Evolutionary conservation across 495 filamentous ascomycete species (phyloP).

Genomic region (Mycothermus thermophilus): DNA sequence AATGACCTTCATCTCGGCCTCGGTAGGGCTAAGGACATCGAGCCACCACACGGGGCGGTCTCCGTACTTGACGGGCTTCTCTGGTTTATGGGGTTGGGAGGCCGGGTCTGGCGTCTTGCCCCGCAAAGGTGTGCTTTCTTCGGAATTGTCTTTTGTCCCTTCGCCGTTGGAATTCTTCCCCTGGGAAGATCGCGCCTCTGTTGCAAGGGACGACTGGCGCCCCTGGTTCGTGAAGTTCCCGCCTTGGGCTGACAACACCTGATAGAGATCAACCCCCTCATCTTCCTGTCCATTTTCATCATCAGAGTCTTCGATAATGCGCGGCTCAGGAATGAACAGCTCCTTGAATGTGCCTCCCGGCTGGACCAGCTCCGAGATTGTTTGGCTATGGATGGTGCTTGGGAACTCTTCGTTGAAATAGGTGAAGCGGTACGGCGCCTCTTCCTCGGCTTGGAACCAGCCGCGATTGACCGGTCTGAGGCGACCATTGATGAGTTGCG

Average conservation of each 20-base stretch:
- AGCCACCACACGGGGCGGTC: slow-evolving; percentile 93
- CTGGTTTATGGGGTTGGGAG: slow-evolving; percentile 16
- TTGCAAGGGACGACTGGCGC: slow-evolving; percentile 3
- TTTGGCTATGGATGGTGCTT: slow-evolving; percentile 88
- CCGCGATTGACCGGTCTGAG: slow-evolving; percentile 62
- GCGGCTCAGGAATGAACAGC: slow-evolving; percentile 54
- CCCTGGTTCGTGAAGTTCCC: slow-evolving; percentile 20
- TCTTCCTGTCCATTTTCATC: slow-evolving; percentile 46
- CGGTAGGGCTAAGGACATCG: slow-evolving; percentile 79
- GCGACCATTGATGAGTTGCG: slow-evolving; percentile 77
- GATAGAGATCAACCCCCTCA: slow-evolving; percentile 11
- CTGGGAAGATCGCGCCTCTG: too few species aligned
- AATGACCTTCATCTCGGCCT: slow-evolving; percentile 81
- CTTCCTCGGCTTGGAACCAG: slow-evolving; percentile 83
- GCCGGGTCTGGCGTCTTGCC: slow-evolving; percentile 14
- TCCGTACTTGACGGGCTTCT: slow-evolving; percentile 56
- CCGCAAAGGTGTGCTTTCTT: slow-evolving; percentile 7
- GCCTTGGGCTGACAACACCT: slow-evolving; percentile 13
- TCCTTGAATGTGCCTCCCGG: slow-evolving; percentile 71
- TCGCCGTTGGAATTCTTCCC: slow-evolving; percentile 6
- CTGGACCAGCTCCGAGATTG: slow-evolving; percentile 79
- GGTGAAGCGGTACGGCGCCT: slow-evolving; percentile 86
- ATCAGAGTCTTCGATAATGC: slow-evolving; percentile 37
- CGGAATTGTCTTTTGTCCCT: slow-evolving; percentile 7
- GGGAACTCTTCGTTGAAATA: slow-evolving; percentile 97